Base-by-base conservation (phyloP, 805 yeast species). In the Candida tammaniensis region DNA sequence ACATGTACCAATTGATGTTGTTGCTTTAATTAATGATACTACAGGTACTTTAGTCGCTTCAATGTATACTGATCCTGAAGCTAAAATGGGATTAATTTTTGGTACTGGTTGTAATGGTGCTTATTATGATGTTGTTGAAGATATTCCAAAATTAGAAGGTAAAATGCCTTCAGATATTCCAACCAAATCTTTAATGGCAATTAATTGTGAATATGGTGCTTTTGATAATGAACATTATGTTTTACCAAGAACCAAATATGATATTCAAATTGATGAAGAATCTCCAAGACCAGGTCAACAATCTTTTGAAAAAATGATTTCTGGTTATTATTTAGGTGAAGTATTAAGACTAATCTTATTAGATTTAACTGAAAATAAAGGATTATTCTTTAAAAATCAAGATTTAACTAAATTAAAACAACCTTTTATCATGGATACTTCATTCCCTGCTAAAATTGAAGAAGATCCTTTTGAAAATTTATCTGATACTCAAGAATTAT, bases 41-140 rank as follows among this genome's bases (percentile, higher is more conserved):
- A 86, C 96, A 31, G 98, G 98, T 60, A 91, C 98, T 29, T 70
- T 91, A 52, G 95, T 91, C 43, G 98, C 98, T 21, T 88, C 97
- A 31, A 79, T 83, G 73, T 91, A 91, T 69, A 76, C 94, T 33
- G 95, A 91, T 57, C 78, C 91, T 23, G 79, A 78, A 50, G 81
- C 96, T 46, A 81, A 82, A 64, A 85, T 89, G 91, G 98, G 98
- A 40, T 77, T 87, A 55, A 91, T 91, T 51, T 91, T 88, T 59
- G 98, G 98, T 57, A 91, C 98, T 31, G 98, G 98, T 48, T 86
- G 91, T 66, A 91, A 91, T 61, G 97, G 97, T 60, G 96, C 96
- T 36, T 91, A 89, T 70, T 89, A 80, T 64, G 98, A 91, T 52
- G 64, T 64, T 31, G 81, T 79, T 34, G 61, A 69, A 33, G 77